A percentile compares a stretch with the other conserved stretches of the same genome.
Evolutionary conservation across 495 filamentous ascomycete genomes (phyloP).

Genomic region (Neurospora sp.): DNA sequence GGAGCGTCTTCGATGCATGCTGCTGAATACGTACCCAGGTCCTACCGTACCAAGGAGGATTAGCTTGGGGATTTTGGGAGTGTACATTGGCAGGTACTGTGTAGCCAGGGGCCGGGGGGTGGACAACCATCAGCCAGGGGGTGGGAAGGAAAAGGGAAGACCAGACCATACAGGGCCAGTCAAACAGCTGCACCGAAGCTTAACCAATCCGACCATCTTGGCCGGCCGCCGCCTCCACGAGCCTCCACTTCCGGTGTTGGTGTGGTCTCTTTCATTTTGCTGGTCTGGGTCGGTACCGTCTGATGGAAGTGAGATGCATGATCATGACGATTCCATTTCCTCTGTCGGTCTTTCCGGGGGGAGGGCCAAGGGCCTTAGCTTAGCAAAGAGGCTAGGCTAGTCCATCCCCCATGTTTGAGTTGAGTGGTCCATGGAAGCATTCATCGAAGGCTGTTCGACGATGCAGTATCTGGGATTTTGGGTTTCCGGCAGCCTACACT

Average conservation of each 20-base stretch:
- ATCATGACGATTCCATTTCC: background rate
- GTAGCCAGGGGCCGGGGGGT: conserved; percentile 1
- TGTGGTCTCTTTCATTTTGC: background rate
- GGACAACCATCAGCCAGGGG: background rate
- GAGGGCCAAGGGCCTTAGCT: background rate
- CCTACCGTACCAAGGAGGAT: background rate
- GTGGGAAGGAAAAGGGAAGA: background rate
- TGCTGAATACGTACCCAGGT: background rate
- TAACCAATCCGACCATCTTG: conserved; percentile 13
- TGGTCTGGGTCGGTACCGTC: background rate
- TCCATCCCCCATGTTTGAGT: background rate
- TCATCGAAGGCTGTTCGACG: background rate
- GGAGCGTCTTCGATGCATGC: conserved; percentile 6
- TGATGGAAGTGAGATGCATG: background rate
- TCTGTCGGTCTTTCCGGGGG: background rate
- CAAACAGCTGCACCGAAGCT: conserved; percentile 13
- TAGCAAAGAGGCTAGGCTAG: background rate
- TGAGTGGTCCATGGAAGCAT: background rate
- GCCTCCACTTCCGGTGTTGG: conserved; percentile 15
- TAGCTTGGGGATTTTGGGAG: background rate
- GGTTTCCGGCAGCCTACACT: background rate
- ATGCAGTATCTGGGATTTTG: background rate
- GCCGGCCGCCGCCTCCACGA: background rate
- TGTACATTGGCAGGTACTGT: conserved; percentile 7
- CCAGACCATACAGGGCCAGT: background rate